Evolutionary conservation across 441 rosid species (phyloP).

Genomic region (Aquilaria agallochum): DNA sequence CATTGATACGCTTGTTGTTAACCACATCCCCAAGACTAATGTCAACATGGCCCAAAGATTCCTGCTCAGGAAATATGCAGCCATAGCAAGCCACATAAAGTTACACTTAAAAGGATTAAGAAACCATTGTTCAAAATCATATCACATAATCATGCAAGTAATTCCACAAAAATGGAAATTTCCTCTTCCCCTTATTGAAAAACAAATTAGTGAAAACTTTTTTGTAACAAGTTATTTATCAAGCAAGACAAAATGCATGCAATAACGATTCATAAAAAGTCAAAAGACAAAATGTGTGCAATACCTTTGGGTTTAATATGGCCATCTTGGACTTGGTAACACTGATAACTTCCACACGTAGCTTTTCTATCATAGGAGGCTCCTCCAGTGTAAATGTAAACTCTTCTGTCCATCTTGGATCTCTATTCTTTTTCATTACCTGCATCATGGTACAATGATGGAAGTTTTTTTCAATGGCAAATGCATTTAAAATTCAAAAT

Average conservation of each 20-base stretch:
- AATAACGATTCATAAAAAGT: too few species aligned
- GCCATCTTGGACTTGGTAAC: slow-evolving; percentile 67
- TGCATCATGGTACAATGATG: slow-evolving; percentile 19
- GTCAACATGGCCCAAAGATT: slow-evolving; percentile 69
- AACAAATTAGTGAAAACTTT: too few species aligned
- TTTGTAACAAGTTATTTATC: too few species aligned
- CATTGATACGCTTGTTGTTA: slow-evolving; percentile 79
- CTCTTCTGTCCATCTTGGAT: slow-evolving; percentile 96
- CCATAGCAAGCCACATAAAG: too few species aligned
- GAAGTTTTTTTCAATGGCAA: neutral
- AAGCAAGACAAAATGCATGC: too few species aligned
- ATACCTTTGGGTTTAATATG: slow-evolving; percentile 86
- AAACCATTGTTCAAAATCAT: too few species aligned
- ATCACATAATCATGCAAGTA: too few species aligned
- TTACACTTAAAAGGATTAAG: too few species aligned
- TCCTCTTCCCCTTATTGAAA: too few species aligned
- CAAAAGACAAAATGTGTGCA: too few species aligned
- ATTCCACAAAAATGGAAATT: too few species aligned
- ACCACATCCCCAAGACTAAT: slow-evolving; percentile 74
- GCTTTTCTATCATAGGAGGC: slow-evolving; percentile 66
- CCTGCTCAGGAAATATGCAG: slow-evolving; percentile 32
- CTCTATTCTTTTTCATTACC: slow-evolving; percentile 83
- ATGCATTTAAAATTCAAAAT: too few species aligned
- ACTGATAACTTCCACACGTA: slow-evolving; percentile 85
- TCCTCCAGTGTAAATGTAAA: slow-evolving; percentile 71